Evolutionary conservation across 805 yeast genomes (phyloP).

Genomic region (Saturnispora saitoi): DNA sequence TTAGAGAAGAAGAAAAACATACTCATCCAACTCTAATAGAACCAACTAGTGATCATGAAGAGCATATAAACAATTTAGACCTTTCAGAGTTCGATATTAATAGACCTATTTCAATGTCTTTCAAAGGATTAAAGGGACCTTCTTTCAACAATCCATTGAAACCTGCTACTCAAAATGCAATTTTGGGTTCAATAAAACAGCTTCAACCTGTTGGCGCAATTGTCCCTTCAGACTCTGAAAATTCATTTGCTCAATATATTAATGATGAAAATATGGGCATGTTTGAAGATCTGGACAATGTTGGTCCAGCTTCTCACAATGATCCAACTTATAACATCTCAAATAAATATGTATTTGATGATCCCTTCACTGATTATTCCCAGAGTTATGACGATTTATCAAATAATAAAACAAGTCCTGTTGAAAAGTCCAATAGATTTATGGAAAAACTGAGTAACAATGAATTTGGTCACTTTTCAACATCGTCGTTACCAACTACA

Average conservation of each 20-base stretch:
- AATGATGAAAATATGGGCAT: not conserved
- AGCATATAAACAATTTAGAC: slow-evolving; percentile 12
- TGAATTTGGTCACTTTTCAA: slow-evolving; percentile 8
- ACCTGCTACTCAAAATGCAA: slow-evolving; percentile 23
- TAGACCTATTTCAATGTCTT: slow-evolving; percentile 37
- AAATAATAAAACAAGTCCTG: not conserved
- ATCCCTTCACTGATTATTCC: slow-evolving; percentile 12
- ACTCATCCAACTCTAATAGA: not conserved
- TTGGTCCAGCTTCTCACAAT: not conserved
- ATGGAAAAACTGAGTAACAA: slow-evolving; percentile 7
- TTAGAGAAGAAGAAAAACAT: slow-evolving; percentile 10
- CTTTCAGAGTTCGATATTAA: slow-evolving; percentile 6
- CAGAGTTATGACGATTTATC: slow-evolving; percentile 11
- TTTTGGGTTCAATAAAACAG: slow-evolving; percentile 21
- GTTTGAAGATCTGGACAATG: not conserved
- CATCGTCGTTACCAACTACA: slow-evolving; percentile 9
- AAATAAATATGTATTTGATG: not conserved
- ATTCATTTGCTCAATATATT: slow-evolving; percentile 9
- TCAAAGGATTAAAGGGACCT: slow-evolving; percentile 56
- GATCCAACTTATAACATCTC: not conserved
- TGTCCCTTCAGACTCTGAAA: slow-evolving; percentile 16
- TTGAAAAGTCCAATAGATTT: slow-evolving; percentile 9
- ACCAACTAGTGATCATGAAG: not conserved
- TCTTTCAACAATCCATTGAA: slow-evolving; percentile 28
- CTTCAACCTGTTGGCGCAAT: slow-evolving; percentile 8